Base-by-base conservation (phyloP, 176 grass and related monocot species). In the Musa troglodytarum region DNA sequence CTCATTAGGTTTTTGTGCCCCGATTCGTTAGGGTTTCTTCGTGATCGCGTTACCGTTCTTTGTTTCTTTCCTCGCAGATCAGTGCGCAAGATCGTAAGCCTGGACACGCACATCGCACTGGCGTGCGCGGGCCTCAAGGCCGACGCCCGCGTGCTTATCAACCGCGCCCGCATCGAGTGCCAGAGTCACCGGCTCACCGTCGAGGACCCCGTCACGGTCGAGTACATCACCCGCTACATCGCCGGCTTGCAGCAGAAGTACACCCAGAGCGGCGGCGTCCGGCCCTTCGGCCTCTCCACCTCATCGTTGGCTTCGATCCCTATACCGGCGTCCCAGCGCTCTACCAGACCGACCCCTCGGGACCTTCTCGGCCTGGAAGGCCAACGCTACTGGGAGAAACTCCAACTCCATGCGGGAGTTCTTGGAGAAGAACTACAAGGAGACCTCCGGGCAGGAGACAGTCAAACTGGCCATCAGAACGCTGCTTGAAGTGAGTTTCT, bases 151-250 rank as follows among this genome's bases (percentile, higher is more conserved):
- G 88, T 99, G 12, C 88, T 93, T 59, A 98, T 98, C 69, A 98
- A 98, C 86, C 87, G 86, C 25, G 90, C 94, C 9, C 88, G 94
- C 65, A 81, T 94, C 17, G 90, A 99, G 91, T 94, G 95, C 86
- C 90, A 99, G 88, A 91, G 88, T 84, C 90, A 99, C 72, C 88
- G 95, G 1, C 88, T 98, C 73, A 98, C 95, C 53, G 86, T 93
- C 59, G 90, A 93, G 82, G 95, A 98, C 64, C 84, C 95, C 28
- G 90, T 89, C 76, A 98, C 90, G 75, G 95, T 98, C 53, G 95
- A 98, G 84, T 98, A 98, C 86, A 93, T 98, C 65, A 93, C 95
- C 0, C 90, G 95, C 72, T 93, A 93, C 90, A 93, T 98, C 86
- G 95, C 95, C 17, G 94, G 95, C 14, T 84, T 98, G 80, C 94